Evolutionary conservation across 805 yeast species (phyloP).

Genomic region (Pichia scutulata): DNA sequence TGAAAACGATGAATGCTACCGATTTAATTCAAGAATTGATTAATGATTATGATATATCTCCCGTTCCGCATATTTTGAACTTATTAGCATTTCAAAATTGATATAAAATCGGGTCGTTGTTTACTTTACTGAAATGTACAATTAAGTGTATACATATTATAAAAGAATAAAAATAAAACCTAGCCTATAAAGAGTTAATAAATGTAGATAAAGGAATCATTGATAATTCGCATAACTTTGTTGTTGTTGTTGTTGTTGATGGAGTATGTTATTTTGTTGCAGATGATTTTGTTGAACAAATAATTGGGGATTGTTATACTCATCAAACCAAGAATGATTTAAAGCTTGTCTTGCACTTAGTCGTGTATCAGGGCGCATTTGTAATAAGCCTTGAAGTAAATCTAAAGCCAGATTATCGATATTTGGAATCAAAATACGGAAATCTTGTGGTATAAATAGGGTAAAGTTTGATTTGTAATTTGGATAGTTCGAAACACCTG

Average conservation of each 20-base stretch:
- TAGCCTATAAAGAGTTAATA: neutral
- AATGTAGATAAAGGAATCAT: neutral
- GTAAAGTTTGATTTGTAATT: constrained; percentile 82
- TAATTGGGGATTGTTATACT: constrained; percentile 35
- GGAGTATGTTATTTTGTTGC: constrained; percentile 5
- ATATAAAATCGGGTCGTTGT: neutral
- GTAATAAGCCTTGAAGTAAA: constrained; percentile 49
- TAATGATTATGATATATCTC: neutral
- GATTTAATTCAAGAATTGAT: constrained; percentile 5
- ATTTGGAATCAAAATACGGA: constrained; percentile 58
- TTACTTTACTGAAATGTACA: neutral
- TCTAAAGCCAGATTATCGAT: constrained; percentile 66
- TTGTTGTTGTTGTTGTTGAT: constrained; percentile 8
- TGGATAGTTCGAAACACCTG: constrained; percentile 86
- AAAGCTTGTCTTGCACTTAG: constrained; percentile 54
- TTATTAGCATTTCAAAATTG: constrained; percentile 3
- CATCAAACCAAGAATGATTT: constrained; percentile 78
- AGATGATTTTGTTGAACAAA: constrained; percentile 6
- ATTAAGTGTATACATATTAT: neutral
- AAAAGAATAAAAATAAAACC: neutral
- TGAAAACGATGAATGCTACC: neutral
- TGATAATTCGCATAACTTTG: neutral
- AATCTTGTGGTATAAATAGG: constrained; percentile 81
- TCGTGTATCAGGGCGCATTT: constrained; percentile 56
- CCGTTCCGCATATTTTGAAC: neutral